A percentile compares a stretch with the other conserved stretches of the same genome.
phyloP scores from a whole-genome alignment of 805 yeast genomes.

The Cyberlindnera amylophila region DNA sequence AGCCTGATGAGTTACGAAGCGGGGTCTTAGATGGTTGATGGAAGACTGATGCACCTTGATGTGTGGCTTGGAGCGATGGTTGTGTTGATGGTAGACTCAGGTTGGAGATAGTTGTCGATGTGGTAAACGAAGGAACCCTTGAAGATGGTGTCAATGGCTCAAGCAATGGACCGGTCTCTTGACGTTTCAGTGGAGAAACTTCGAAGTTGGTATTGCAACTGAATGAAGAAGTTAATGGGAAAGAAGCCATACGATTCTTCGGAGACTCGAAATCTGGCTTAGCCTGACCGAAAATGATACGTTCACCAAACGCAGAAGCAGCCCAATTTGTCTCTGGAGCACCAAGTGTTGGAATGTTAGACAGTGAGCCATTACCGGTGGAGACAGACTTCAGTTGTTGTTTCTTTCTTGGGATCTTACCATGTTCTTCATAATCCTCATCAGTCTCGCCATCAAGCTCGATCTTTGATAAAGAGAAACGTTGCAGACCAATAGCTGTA shows the following conservation, averaged over 20 bases:
- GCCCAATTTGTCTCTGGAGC: constrained; percentile 40
- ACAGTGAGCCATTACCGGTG: constrained; percentile 19
- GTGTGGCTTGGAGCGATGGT: neutral
- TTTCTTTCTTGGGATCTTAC: constrained; percentile 22
- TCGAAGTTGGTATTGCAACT: constrained; percentile 64
- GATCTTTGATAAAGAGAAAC: constrained; percentile 13
- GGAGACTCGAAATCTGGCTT: constrained; percentile 17
- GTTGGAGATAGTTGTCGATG: constrained; percentile 3
- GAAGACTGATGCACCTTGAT: neutral
- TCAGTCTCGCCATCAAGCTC: constrained; percentile 12
- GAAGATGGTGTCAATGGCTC: constrained; percentile 61
- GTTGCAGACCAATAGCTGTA: constrained; percentile 28
- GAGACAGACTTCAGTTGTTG: constrained; percentile 17
- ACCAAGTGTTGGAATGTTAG: constrained; percentile 33
- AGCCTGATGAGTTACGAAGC: constrained; percentile 23
- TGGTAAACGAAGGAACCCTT: constrained; percentile 19
- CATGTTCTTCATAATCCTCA: constrained; percentile 10
- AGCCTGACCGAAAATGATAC: constrained; percentile 30
- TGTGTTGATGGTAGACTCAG: constrained; percentile 7
- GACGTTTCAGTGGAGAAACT: constrained; percentile 53
- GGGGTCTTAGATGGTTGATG: constrained; percentile 31
- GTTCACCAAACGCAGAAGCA: constrained; percentile 39
- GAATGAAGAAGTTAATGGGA: constrained; percentile 53
- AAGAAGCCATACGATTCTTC: constrained; percentile 13
- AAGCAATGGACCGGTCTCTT: constrained; percentile 60